Percentiles rank a stretch among this genome's conserved stretches.
Evolutionary conservation across 176 grass and related monocot genomes (phyloP).

Genomic region (Cenchrus purpureus): DNA sequence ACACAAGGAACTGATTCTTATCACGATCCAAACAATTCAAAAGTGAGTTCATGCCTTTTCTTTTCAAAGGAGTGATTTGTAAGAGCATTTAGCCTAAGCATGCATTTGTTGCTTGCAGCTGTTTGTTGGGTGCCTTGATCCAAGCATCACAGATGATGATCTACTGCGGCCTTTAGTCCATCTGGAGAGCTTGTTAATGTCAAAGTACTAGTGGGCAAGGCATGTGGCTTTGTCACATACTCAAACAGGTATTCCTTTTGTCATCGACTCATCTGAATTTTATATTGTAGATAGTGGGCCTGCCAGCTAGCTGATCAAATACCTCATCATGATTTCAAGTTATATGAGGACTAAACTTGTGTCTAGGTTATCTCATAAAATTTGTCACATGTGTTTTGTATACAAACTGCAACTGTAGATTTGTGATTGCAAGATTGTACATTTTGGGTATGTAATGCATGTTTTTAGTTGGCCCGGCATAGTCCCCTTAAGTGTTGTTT

Average conservation of each 20-base stretch:
- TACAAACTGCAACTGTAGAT: neutral
- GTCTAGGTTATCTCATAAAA: neutral
- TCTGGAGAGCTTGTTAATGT: constrained; percentile 59
- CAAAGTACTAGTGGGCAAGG: constrained; percentile 49
- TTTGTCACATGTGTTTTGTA: neutral
- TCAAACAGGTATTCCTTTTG: constrained; percentile 38
- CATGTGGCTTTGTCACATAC: constrained; percentile 62
- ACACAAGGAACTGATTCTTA: constrained; percentile 38
- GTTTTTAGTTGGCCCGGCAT: neutral
- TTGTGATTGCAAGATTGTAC: neutral
- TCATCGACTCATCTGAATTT: neutral
- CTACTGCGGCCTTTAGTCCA: constrained; percentile 49
- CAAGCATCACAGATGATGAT: constrained; percentile 53
- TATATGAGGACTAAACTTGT: neutral
- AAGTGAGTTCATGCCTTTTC: constrained; percentile 47
- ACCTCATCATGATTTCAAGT: constrained; percentile 7
- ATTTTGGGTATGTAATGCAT: neutral
- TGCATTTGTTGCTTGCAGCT: constrained; percentile 44
- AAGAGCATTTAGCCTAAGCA: constrained; percentile 2
- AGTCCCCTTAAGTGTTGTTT: neutral
- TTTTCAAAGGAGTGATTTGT: constrained; percentile 29
- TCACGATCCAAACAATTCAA: constrained; percentile 46
- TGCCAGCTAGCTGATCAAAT: constrained; percentile 18
- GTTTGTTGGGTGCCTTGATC: constrained; percentile 57
- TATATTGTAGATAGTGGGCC: neutral